These are phyloP conservation scores for Lentinula sp. DNA, from an alignment of 768 basidiomycete species.

Conservation along the genomic window DNA sequence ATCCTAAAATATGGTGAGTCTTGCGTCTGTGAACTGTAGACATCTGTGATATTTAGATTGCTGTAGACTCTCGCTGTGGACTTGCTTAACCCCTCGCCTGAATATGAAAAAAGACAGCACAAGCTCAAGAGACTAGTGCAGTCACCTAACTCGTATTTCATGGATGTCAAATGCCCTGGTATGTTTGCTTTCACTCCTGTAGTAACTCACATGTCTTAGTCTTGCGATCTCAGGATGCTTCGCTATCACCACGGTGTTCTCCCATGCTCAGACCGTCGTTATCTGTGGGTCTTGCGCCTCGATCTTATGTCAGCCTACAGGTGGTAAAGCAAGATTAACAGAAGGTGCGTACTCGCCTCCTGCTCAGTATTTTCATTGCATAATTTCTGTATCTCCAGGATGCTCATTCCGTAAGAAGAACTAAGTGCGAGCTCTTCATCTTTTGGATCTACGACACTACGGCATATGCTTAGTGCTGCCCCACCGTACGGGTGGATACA, in stretches of 20 bases:
- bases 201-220: neutral
- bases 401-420: constrained; percentile 98
- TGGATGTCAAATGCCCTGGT: constrained; percentile 99
- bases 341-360: constrained; percentile 63
- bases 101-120: constrained; percentile 85
- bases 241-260: constrained; percentile 96
- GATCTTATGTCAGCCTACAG: constrained; percentile 96
- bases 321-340: constrained; percentile 95
- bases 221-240: constrained; percentile 71
- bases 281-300: constrained; percentile 89
- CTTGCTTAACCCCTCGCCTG: constrained; percentile 91
- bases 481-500: neutral
- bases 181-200: constrained; percentile 18
- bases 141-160: constrained; percentile 98
- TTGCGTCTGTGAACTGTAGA: neutral
- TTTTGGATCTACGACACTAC: neutral
- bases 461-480: neutral
- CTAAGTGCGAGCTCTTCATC: constrained; percentile 26
- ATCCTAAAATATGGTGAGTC: constrained; percentile 5
- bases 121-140: constrained; percentile 99
- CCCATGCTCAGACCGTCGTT: constrained; percentile 97
- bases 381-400: constrained; percentile 38
- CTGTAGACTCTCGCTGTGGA: constrained; percentile 90
- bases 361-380: neutral
- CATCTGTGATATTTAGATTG: neutral